Evolutionary conservation across 345 rosid species (phyloP), one percentile per base, ranked within the genome.

Genomic region (Ceriops tagal): DNA sequence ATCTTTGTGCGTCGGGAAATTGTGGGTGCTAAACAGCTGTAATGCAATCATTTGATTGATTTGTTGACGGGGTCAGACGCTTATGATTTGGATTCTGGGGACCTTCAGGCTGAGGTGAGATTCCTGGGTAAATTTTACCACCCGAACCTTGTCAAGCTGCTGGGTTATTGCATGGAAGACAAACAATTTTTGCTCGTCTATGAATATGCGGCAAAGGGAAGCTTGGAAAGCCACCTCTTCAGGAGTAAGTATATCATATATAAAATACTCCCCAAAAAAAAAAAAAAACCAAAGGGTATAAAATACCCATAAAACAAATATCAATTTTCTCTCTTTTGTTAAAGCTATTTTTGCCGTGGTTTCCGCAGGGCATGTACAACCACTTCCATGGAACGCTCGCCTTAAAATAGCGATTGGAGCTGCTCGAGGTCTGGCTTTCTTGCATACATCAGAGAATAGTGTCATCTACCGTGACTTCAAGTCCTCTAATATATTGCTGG

Each of bases 401-500:
- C 75, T 93, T 8, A 80, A 84, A 65, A 81, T 91, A 62, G 97
- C 90, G 4, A 89, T 80, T 0, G 98, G 84, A 72, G 97, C 96
- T 8, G 98, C 97, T 10, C 72, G 78, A 47, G 98, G 98, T 57
- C 88, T 93, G 20, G 65, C 82, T 0, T 89, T 85, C 70, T 80
- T 93, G 51, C 98, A 93, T 71, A 80, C 82, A 55, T 86, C 97
- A 0, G 93, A 89, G 66, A 86, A 93, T 47, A 86, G 91, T 47
- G 93, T 93, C 49, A 93, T 91, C 7, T 91, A 89, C 66, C 77
- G 97, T n/a, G 97, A 93, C 69, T 91, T 93, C 58, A 93, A 93
- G 49, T 79, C 96, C 75, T 89, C 97, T 18, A 91, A 93, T 26
- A 91, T 93, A 64, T 81, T 93, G 75, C 84, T 93, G 22, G 98